phyloP scores from a whole-genome alignment of 306 rosid species.

The Malus fusca region DNA sequence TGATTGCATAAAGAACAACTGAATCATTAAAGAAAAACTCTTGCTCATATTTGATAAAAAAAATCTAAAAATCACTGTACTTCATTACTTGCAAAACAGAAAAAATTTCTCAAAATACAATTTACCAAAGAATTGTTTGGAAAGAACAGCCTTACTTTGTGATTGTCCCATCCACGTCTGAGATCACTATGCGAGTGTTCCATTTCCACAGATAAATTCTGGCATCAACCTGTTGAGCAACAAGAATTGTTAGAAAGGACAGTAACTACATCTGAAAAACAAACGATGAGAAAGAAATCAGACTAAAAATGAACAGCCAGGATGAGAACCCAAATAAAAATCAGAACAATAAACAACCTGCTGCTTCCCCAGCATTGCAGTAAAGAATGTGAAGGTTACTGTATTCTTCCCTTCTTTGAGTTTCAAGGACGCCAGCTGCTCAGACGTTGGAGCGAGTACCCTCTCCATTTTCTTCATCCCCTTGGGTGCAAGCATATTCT shows the following conservation, averaged over 20 bases:
- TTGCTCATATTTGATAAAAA: neutral
- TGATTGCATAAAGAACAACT: neutral
- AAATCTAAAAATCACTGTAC: neutral
- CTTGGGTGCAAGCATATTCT: conserved; percentile 24
- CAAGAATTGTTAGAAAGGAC: conserved; percentile 9
- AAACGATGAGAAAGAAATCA: neutral
- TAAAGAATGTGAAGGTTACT: conserved; percentile 76
- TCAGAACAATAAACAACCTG: conserved; percentile 38
- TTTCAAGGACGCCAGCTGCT: conserved; percentile 81
- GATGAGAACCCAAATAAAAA: conserved; percentile 3
- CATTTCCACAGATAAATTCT: conserved; percentile 89
- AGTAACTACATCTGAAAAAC: conserved; percentile 2
- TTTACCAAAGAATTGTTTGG: neutral
- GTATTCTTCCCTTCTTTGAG: conserved; percentile 79
- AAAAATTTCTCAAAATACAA: neutral
- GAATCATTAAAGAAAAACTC: neutral
- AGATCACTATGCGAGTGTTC: conserved; percentile 78
- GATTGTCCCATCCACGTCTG: conserved; percentile 98
- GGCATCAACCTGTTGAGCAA: conserved; percentile 67
- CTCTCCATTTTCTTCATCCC: conserved; percentile 36
- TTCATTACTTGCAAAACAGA: neutral
- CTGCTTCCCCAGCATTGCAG: conserved; percentile 64
- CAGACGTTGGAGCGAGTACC: conserved; percentile 66
- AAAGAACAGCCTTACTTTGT: conserved; percentile 50
- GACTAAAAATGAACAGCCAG: neutral